phyloP scores from a whole-genome alignment of 805 yeast species.

The Yamadazyma phyllophila region DNA sequence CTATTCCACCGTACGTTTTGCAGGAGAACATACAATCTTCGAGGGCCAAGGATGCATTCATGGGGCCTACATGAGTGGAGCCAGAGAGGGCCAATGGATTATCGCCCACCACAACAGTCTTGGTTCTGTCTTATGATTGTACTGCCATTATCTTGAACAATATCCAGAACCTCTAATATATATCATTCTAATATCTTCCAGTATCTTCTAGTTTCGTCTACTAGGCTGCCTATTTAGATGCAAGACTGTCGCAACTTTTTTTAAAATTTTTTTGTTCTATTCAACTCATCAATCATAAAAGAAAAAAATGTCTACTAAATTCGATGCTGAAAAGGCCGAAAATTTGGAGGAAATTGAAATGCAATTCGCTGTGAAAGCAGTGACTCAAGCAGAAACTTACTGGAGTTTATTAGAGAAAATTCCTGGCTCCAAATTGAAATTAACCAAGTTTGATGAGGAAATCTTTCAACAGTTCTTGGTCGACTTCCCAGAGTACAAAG shows the following conservation, averaged over 20 bases:
- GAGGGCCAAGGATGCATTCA: slow-evolving; percentile 93
- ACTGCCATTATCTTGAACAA: background rate
- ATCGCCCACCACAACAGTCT: slow-evolving; percentile 8
- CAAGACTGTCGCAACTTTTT: slow-evolving; percentile 1
- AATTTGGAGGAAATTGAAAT: slow-evolving; percentile 87
- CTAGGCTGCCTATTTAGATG: background rate
- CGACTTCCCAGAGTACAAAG: slow-evolving; percentile 86
- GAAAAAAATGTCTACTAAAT: slow-evolving; percentile 38
- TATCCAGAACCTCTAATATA: background rate
- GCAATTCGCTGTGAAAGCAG: slow-evolving; percentile 98
- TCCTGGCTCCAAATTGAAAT: slow-evolving; percentile 75
- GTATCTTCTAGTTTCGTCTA: background rate
- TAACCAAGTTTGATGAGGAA: slow-evolving; percentile 71
- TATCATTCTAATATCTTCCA: background rate
- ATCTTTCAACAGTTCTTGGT: slow-evolving; percentile 58
- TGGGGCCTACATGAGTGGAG: slow-evolving; percentile 83
- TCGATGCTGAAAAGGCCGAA: slow-evolving; percentile 88
- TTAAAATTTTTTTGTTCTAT: slow-evolving; percentile 3
- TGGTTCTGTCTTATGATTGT: background rate
- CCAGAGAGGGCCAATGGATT: slow-evolving; percentile 49
- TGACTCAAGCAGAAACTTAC: slow-evolving; percentile 90
- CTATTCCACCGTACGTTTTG: slow-evolving; percentile 63
- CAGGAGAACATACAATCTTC: slow-evolving; percentile 84
- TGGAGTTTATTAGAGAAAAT: slow-evolving; percentile 75
- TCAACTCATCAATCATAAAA: background rate